These are phyloP conservation scores for Zygosaccharomyces sapae DNA, from an alignment of 1,139 yeast species.

Conservation along the genomic window DNA sequence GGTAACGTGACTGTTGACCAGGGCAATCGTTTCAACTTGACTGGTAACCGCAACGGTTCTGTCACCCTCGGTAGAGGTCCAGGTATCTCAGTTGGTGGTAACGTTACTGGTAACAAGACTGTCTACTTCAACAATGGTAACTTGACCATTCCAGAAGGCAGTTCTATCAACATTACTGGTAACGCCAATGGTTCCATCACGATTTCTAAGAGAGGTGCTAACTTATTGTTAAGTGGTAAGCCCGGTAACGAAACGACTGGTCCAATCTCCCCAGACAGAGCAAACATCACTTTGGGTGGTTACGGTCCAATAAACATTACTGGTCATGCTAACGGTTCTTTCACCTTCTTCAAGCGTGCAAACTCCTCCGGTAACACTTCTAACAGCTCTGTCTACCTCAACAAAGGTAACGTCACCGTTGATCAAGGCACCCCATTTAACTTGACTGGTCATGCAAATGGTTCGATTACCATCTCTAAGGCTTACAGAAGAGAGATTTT, in stretches of 20 bases:
- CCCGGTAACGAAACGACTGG: background rate
- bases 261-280: background rate
- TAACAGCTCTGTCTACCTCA: background rate
- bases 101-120: constrained; percentile 1
- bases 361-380: background rate
- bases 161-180: constrained; percentile 3
- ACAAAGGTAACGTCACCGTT: constrained; percentile 1
- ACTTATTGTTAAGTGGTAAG: background rate
- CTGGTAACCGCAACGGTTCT: constrained; percentile 1
- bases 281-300: constrained; percentile 2
- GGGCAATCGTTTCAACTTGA: background rate
- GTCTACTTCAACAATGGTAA: constrained; percentile 1
- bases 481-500: background rate
- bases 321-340: constrained; percentile 4
- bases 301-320: constrained; percentile 1
- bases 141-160: background rate
- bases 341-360: constrained; percentile 3
- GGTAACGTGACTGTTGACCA: constrained; percentile 1
- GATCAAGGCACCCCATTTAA: constrained; percentile 1
- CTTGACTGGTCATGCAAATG: constrained; percentile 1
- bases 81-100: constrained; percentile 1
- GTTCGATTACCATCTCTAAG: constrained; percentile 2
- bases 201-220: constrained; percentile 1
- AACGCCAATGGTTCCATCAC: constrained; percentile 5
- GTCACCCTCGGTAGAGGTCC: background rate